Conservation (phyloP, 1,139 yeast genomes). For the Saccharomyces pastorianus region DNA sequence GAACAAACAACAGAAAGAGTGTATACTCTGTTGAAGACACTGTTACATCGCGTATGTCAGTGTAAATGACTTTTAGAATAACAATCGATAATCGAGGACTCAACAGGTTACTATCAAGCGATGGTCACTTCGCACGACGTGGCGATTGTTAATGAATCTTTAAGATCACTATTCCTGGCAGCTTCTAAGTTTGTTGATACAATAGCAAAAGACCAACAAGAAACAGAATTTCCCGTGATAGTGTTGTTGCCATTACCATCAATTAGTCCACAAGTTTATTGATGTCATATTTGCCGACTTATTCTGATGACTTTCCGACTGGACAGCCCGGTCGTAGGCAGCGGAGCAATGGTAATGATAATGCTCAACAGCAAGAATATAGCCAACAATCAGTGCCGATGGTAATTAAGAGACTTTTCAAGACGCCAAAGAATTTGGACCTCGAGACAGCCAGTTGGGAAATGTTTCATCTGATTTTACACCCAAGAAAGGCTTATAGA, state of each 20-base stretch:
- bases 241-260: background rate
- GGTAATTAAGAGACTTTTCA: slow-evolving; percentile 45
- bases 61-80: too few relatives aligned
- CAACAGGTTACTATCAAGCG: background rate
- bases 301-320: background rate
- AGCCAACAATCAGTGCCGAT: slow-evolving; percentile 29
- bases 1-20: too few relatives aligned
- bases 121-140: background rate
- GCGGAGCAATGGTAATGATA: background rate
- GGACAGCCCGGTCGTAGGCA: background rate
- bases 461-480: slow-evolving; percentile 59
- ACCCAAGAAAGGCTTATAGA: slow-evolving; percentile 76
- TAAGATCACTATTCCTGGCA: background rate
- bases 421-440: slow-evolving; percentile 69
- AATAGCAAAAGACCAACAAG: background rate
- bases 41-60: too few relatives aligned
- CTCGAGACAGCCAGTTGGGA: slow-evolving; percentile 94
- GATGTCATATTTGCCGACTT: background rate
- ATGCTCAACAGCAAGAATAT: background rate
- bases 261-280: background rate
- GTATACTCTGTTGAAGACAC: too few relatives aligned
- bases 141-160: background rate
- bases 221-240: background rate
- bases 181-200: background rate
- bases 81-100: too few relatives aligned